phyloP scores from a whole-genome alignment of 2,329 filamentous ascomycete genomes.

The Curvularia sp. region DNA sequence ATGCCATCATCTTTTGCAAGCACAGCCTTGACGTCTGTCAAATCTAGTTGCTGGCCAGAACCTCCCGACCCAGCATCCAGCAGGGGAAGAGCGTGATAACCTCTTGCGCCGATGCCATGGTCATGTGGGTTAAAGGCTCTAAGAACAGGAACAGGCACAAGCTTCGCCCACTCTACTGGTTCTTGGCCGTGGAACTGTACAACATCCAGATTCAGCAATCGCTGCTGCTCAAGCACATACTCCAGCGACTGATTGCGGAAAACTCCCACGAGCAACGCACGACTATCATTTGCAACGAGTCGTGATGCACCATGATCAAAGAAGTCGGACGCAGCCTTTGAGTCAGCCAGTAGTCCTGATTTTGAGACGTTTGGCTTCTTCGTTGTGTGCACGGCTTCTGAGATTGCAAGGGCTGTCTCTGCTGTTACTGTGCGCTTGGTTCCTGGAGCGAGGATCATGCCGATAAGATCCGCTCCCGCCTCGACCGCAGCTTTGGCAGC shows the following conservation, averaged over 20 bases:
- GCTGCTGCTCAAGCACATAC: slow-evolving; percentile 81
- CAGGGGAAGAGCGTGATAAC: slow-evolving; percentile 83
- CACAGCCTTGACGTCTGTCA: slow-evolving; percentile 70
- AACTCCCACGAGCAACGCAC: slow-evolving; percentile 86
- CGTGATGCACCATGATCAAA: slow-evolving; percentile 66
- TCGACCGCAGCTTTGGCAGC: slow-evolving; percentile 81
- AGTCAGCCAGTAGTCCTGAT: slow-evolving; percentile 34
- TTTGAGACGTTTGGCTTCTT: slow-evolving; percentile 43
- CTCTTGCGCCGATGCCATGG: slow-evolving; percentile 73
- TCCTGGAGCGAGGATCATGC: slow-evolving; percentile 87
- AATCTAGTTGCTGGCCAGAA: slow-evolving; percentile 79
- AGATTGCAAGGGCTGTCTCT: slow-evolving; percentile 81
- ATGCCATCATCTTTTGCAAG: slow-evolving; percentile 74
- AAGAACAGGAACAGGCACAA: slow-evolving; percentile 93
- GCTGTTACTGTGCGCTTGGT: slow-evolving; percentile 80
- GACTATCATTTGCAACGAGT: slow-evolving; percentile 59
- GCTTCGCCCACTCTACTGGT: slow-evolving; percentile 85
- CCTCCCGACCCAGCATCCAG: slow-evolving; percentile 86
- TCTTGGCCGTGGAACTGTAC: slow-evolving; percentile 94
- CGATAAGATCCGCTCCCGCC: slow-evolving; percentile 88
- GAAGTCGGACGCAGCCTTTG: slow-evolving; percentile 66
- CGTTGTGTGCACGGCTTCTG: slow-evolving; percentile 72
- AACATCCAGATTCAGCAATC: slow-evolving; percentile 78
- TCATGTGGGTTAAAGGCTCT: slow-evolving; percentile 81
- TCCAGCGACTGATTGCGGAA: slow-evolving; percentile 89